Evolutionary conservation across 441 rosid genomes (phyloP).

Genomic region (Arabidopsis lyrata): DNA sequence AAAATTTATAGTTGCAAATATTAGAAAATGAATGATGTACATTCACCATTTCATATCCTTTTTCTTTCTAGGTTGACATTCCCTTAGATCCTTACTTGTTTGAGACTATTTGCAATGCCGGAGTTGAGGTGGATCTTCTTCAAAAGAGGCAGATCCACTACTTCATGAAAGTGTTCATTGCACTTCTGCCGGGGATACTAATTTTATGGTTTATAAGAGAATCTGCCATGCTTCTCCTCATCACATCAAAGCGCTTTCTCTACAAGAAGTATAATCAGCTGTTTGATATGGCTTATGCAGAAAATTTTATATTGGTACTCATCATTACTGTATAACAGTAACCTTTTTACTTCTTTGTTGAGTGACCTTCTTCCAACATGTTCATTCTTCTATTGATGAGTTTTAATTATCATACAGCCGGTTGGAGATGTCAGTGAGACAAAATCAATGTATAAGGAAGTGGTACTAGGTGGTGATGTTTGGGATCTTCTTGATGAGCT

Average conservation of each 20-base stretch:
- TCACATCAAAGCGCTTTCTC: constrained; percentile 84
- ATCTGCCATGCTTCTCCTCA: constrained; percentile 78
- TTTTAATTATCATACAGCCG: constrained; percentile 63
- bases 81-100: constrained; percentile 96
- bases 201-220: constrained; percentile 83
- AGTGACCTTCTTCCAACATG: constrained; percentile 36
- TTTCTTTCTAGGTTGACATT: constrained; percentile 73
- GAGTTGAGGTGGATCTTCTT: constrained; percentile 95
- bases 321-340: constrained; percentile 32
- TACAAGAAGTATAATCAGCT: constrained; percentile 92
- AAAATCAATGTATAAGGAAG: constrained; percentile 91
- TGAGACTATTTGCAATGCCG: constrained; percentile 83
- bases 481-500: constrained; percentile 99
- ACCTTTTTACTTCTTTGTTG: constrained; percentile 1
- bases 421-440: constrained; percentile 90
- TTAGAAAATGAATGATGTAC: constrained; percentile 32
- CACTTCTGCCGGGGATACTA: constrained; percentile 82
- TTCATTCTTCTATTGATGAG: constrained; percentile 28
- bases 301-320: constrained; percentile 90
- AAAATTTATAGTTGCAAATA: constrained; percentile 26
- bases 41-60: constrained; percentile 38
- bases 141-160: constrained; percentile 92
- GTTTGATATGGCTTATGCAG: constrained; percentile 91
- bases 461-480: constrained; percentile 95
- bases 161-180: constrained; percentile 81